phyloP scores from a whole-genome alignment of 805 yeast species.

The Grigorovia jiainica region DNA sequence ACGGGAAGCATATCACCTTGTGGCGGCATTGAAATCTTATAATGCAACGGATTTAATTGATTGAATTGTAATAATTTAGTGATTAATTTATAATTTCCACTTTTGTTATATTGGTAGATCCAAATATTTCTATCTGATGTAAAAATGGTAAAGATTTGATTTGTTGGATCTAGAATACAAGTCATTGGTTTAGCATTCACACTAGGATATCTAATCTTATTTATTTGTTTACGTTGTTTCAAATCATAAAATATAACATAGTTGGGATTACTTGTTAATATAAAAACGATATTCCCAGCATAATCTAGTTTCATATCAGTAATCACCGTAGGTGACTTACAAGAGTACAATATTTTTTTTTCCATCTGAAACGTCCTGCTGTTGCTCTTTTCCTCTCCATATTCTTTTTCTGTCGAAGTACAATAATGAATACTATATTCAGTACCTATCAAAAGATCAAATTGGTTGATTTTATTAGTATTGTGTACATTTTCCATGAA shows the following conservation, averaged over 20 bases:
- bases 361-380: neutral
- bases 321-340: constrained; percentile 14
- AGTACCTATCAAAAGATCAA: neutral
- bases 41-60: constrained; percentile 24
- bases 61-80: constrained; percentile 20
- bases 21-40: constrained; percentile 29
- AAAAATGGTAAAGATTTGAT: constrained; percentile 19
- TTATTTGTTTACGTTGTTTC: constrained; percentile 7
- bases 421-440: constrained; percentile 9
- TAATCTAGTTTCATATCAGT: constrained; percentile 24
- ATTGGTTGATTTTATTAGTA: too few species aligned
- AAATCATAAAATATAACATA: constrained; percentile 13
- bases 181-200: constrained; percentile 17
- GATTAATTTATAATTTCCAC: constrained; percentile 19
- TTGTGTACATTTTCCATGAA: too few species aligned
- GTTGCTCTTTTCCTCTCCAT: constrained; percentile 10
- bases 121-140: constrained; percentile 21
- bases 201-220: constrained; percentile 12
- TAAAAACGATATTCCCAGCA: constrained; percentile 12
- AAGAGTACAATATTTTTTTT: constrained; percentile 8
- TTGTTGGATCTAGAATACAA: constrained; percentile 21
- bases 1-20: constrained; percentile 24
- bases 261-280: constrained; percentile 17
- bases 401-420: constrained; percentile 16
- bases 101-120: constrained; percentile 19